phyloP scores from a whole-genome alignment of 1,139 yeast species.

The Lodderomyces parapsilosis region DNA sequence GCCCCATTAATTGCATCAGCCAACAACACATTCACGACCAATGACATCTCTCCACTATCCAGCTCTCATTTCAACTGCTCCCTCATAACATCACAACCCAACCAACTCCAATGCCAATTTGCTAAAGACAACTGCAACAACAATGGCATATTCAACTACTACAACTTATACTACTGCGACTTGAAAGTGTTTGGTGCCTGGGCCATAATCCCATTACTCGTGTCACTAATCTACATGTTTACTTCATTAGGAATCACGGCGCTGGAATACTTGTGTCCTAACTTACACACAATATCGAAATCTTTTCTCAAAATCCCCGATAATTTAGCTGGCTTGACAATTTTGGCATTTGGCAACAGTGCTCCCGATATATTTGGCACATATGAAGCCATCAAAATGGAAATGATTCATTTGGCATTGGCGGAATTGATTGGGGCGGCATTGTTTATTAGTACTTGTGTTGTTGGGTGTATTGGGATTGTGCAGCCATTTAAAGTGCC shows the following conservation, averaged over 20 bases:
- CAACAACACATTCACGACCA: background rate
- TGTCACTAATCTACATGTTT: constrained; percentile 40
- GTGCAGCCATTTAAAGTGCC: constrained; percentile 65
- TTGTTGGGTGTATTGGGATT: constrained; percentile 73
- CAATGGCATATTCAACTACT: constrained; percentile 43
- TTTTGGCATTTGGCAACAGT: constrained; percentile 89
- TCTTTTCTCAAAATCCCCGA: constrained; percentile 61
- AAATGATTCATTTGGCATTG: constrained; percentile 72
- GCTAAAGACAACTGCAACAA: constrained; percentile 30
- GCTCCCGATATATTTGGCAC: constrained; percentile 89
- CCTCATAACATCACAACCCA: constrained; percentile 9
- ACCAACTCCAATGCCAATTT: constrained; percentile 38
- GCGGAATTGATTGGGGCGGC: constrained; percentile 91
- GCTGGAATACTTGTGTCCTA: constrained; percentile 74
- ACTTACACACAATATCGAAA: constrained; percentile 60
- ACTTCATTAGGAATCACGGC: constrained; percentile 71
- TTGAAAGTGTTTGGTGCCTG: constrained; percentile 7
- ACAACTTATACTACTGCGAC: constrained; percentile 39
- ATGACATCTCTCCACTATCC: background rate
- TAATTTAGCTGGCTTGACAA: constrained; percentile 80
- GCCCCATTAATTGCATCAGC: background rate
- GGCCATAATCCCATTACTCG: constrained; percentile 17
- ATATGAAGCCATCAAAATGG: constrained; percentile 70
- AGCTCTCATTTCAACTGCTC: constrained; percentile 5
- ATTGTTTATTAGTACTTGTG: constrained; percentile 70